Percentiles rank a stretch among this genome's conserved stretches.
These are phyloP conservation scores for Dryadomyces sulphureus DNA, from an alignment of 2,329 filamentous ascomycete species.

Conservation along the genomic window DNA sequence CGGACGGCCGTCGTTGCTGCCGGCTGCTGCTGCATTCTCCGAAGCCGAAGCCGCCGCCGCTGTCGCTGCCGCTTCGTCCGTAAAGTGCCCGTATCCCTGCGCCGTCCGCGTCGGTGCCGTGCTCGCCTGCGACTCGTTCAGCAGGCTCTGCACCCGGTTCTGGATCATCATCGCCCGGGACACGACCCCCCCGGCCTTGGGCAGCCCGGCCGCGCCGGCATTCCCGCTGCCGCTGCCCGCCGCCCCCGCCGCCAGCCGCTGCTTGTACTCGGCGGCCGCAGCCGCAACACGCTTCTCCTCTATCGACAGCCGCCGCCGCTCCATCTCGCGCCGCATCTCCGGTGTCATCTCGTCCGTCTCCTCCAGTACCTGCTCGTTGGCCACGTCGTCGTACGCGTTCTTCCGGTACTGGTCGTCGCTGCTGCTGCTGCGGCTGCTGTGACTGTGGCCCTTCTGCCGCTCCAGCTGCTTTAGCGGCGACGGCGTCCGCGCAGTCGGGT, in stretches of 20 bases:
- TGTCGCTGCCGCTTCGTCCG: slow-evolving; percentile 34
- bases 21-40: slow-evolving; percentile 14
- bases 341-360: slow-evolving; percentile 63
- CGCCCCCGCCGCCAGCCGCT: slow-evolving; percentile 45
- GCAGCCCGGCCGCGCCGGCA: slow-evolving; percentile 18
- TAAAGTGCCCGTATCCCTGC: slow-evolving; percentile 80
- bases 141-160: slow-evolving; percentile 71
- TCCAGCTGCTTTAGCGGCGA: slow-evolving; percentile 34
- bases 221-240: slow-evolving; percentile 16
- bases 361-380: slow-evolving; percentile 41
- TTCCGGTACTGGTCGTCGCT: slow-evolving; percentile 56
- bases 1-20: slow-evolving; percentile 1
- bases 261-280: slow-evolving; percentile 77
- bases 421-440: slow-evolving; percentile 63
- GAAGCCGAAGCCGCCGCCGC: slow-evolving; percentile 13
- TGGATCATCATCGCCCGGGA: slow-evolving; percentile 74
- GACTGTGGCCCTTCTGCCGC: slow-evolving; percentile 30
- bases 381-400: slow-evolving; percentile 47
- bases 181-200: slow-evolving; percentile 41
- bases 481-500: slow-evolving; percentile 23
- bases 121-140: slow-evolving; percentile 59
- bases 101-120: slow-evolving; percentile 53
- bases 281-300: slow-evolving; percentile 84
- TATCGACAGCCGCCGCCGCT: slow-evolving; percentile 64
- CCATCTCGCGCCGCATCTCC: slow-evolving; percentile 80